Conservation (phyloP, 2,329 filamentous ascomycete species). For the Ophiocordyceps polyrhachis-furcata region DNA sequence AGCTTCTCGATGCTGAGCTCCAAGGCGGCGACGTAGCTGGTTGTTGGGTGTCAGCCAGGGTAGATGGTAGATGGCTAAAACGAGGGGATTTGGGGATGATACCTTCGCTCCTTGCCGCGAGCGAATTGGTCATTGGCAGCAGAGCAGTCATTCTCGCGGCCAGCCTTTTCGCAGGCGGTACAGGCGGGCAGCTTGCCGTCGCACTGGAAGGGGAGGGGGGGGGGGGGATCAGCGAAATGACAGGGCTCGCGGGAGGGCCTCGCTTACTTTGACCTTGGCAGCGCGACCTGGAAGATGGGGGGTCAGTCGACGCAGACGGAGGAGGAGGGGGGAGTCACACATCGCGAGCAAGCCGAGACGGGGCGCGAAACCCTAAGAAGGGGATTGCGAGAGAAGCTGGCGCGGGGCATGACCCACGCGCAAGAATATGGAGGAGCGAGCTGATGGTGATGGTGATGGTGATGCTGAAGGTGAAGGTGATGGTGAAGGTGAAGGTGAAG, state of each 20-base stretch:
- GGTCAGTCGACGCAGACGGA: neutral
- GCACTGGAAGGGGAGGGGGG: slow-evolving; percentile 33
- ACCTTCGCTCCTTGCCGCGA: slow-evolving; percentile 83
- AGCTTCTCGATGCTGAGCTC: slow-evolving; percentile 80
- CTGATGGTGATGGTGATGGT: neutral
- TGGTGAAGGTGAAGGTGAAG: neutral
- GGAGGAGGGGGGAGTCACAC: slow-evolving; percentile 18
- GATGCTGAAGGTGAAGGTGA: neutral
- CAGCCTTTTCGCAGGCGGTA: slow-evolving; percentile 84
- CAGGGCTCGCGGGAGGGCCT: neutral
- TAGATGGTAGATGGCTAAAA: too few species aligned
- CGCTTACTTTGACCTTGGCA: slow-evolving; percentile 70
- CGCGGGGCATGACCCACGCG: slow-evolving; percentile 21
- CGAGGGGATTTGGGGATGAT: slow-evolving; percentile 4
- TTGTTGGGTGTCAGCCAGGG: neutral
- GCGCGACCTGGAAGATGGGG: slow-evolving; percentile 38
- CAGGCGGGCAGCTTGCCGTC: slow-evolving; percentile 92
- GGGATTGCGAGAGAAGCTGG: slow-evolving; percentile 34
- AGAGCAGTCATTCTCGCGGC: slow-evolving; percentile 71
- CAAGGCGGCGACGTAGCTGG: slow-evolving; percentile 80
- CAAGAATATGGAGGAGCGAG: neutral
- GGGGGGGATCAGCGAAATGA: neutral
- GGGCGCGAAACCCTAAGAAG: slow-evolving; percentile 57
- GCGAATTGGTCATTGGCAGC: slow-evolving; percentile 94
- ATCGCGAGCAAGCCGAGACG: slow-evolving; percentile 64